Base-by-base conservation (phyloP, 1,284 basidiomycete species). In the Ceratobasidium sp. region DNA sequence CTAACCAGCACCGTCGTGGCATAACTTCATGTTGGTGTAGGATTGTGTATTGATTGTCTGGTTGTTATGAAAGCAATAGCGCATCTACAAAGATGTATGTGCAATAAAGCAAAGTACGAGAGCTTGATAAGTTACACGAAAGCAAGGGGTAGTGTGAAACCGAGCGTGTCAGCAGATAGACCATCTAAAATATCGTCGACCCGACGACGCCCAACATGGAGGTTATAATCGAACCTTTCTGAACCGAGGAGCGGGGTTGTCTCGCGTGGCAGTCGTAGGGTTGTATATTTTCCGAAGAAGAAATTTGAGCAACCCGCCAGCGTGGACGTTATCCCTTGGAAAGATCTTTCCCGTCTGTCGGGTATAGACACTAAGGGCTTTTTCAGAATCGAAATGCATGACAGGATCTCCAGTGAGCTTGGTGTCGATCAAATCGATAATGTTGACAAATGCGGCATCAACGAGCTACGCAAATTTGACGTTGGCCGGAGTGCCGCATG, bases 241-340 rank as follows among this genome's bases (percentile, higher is more conserved):
- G n/a, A 47, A 20, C 13, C 6, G 45, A 47, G 45, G 45, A 6
- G 10, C 10, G 22, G 45, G 10, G 6, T 47, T 47, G 20, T 10
- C 8, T 6, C 45, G 85, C 86, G 0, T 70, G 72, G 13, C 71
- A 73, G 4, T 80, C 89, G 2, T 86, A 85, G 81, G 71, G 71
- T 45, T 75, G 75, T 17, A 80, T 88, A 65, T 65, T 4, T 32
- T 22, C 13, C 62, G 75, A 86, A 84, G 76, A 73, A 77, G 73
- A 73, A 79, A 76, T 31, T 74, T 78, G 38, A 84, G 75, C 3
- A 84, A 72, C 22, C 78, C 79, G 7, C 81, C 81, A 0, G 80
- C 78, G 49, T 78, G 73, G 3, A 77, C 78, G 35, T 78, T 76
- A 22, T 78, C 72, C 25, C 73, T 76, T 0, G 82, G 82, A 68